Conservation (phyloP, 768 basidiomycete species). For the Pleurotus ostreatus region DNA sequence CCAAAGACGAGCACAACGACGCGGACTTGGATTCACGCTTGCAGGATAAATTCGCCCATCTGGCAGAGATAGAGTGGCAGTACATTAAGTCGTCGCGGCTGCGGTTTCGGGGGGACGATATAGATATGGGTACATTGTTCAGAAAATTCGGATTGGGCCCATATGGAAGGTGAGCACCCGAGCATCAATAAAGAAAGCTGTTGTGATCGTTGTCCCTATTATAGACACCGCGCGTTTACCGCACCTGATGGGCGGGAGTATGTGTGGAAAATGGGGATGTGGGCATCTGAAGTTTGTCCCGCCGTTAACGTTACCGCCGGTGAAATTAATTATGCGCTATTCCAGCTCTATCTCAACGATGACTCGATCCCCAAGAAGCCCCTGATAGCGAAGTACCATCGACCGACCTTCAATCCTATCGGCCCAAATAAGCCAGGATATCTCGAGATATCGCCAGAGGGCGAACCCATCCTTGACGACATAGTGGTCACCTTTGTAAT, state of each 20-base stretch:
- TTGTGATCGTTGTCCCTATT: background rate
- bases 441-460: constrained; percentile 19
- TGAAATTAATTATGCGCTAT: background rate
- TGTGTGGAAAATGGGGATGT: constrained; percentile 15
- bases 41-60: constrained; percentile 21
- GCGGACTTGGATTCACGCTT: constrained; percentile 15
- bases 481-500: constrained; percentile 26
- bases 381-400: constrained; percentile 17
- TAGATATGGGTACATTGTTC: constrained; percentile 22
- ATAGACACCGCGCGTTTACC: constrained; percentile 17
- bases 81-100: constrained; percentile 23
- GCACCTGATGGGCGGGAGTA: constrained; percentile 21
- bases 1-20: background rate
- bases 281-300: constrained; percentile 10
- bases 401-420: constrained; percentile 9
- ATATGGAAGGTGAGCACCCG: constrained; percentile 17
- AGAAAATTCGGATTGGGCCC: constrained; percentile 17
- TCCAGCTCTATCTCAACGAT: constrained; percentile 18
- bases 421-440: constrained; percentile 9
- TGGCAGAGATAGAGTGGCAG: constrained; percentile 33
- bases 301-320: background rate
- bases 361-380: constrained; percentile 6
- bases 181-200: background rate
- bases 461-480: constrained; percentile 20
- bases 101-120: constrained; percentile 20